Evolutionary conservation across 164 flowering plant species (phyloP).

Genomic region (Magnolia changhungtana): DNA sequence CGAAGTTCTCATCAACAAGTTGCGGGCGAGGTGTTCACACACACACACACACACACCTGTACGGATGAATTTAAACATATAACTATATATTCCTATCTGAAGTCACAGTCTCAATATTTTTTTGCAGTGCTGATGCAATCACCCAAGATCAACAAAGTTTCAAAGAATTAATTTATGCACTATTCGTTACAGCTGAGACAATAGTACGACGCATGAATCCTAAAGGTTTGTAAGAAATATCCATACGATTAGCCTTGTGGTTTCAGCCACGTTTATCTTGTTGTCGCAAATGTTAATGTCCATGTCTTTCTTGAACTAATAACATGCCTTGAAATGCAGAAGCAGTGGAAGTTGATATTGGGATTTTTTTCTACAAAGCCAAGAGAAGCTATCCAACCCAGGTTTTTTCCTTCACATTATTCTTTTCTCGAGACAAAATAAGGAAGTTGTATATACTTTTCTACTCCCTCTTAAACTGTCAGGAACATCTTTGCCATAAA

Average conservation of each 20-base stretch:
- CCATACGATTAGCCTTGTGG: neutral
- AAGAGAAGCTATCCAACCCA: too few relatives aligned
- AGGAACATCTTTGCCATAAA: too few relatives aligned
- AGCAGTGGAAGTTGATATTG: constrained; percentile 44
- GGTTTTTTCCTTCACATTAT: too few relatives aligned
- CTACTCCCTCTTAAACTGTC: too few relatives aligned
- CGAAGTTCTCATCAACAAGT: too few relatives aligned
- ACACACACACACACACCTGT: too few relatives aligned
- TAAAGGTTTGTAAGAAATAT: constrained; percentile 39
- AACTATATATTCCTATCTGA: neutral
- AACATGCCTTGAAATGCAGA: constrained; percentile 40
- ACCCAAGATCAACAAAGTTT: constrained; percentile 26
- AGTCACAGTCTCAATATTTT: neutral
- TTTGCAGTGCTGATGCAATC: constrained; percentile 36
- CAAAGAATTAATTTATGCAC: constrained; percentile 39
- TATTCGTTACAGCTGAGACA: constrained; percentile 44
- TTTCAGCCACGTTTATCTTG: neutral
- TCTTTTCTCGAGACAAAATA: too few relatives aligned
- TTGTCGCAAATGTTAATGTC: neutral
- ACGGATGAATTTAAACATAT: too few relatives aligned
- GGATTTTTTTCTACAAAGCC: constrained; percentile 30
- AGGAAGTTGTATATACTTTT: too few relatives aligned
- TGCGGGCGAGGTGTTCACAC: too few relatives aligned
- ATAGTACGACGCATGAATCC: constrained; percentile 37
- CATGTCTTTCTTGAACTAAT: neutral